phyloP scores from a whole-genome alignment of 345 rosid genomes.

The Gossypium stocksii region DNA sequence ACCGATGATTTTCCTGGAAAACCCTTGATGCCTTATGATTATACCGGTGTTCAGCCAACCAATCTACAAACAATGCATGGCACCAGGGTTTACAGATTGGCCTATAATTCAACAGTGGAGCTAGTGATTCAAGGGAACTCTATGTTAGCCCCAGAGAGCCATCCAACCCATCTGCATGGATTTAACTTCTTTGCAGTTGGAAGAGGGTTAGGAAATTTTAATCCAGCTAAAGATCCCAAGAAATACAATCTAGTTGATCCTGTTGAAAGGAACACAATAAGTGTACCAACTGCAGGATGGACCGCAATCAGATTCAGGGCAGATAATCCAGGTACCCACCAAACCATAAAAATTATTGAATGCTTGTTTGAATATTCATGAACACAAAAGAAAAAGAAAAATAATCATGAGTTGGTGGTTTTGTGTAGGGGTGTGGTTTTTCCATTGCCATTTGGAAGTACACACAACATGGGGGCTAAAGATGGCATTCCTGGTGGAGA shows the following conservation, averaged over 20 bases:
- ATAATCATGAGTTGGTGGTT: neutral
- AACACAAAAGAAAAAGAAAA: neutral
- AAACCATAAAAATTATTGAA: neutral
- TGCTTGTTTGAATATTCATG: neutral
- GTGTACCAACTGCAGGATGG: conserved; percentile 81
- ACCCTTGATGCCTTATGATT: conserved; percentile 45
- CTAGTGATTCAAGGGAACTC: conserved; percentile 67
- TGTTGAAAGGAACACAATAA: conserved; percentile 71
- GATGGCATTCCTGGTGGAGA: conserved; percentile 79
- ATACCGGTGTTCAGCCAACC: conserved; percentile 39
- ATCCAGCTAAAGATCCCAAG: conserved; percentile 45
- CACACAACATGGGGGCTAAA: conserved; percentile 82
- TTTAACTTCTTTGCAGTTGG: conserved; percentile 61
- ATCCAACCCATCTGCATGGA: conserved; percentile 73
- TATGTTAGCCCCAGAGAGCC: conserved; percentile 63
- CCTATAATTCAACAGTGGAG: conserved; percentile 60
- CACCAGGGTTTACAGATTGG: conserved; percentile 51
- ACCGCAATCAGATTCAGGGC: conserved; percentile 65
- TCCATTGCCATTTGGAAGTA: conserved; percentile 80
- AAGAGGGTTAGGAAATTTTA: conserved; percentile 62
- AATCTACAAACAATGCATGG: conserved; percentile 54
- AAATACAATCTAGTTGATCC: conserved; percentile 78
- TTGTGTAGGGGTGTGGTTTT: conserved; percentile 65
- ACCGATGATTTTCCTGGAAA: conserved; percentile 63
- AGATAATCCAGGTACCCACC: conserved; percentile 65